A percentile compares a stretch with the other conserved stretches of the same genome.
Conservation (phyloP, 2,329 filamentous ascomycete genomes). For the Taxawa tesnikishii region DNA sequence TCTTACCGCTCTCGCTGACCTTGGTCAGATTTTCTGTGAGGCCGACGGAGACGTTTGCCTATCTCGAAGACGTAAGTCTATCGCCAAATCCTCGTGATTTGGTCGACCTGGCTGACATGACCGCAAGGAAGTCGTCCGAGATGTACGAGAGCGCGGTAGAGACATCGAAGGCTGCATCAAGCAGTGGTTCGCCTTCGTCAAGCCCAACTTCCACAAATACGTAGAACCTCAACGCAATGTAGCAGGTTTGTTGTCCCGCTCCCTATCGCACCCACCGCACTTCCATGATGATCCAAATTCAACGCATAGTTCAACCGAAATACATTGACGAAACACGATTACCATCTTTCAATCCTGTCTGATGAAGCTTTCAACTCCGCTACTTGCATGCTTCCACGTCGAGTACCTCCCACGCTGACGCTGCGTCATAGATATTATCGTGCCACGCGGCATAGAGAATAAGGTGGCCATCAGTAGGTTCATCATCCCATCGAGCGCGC, state of each 20-base stretch:
- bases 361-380: slow-evolving; percentile 10
- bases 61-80: slow-evolving; percentile 72
- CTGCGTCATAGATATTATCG: slow-evolving; percentile 60
- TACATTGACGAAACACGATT: slow-evolving; percentile 19
- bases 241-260: slow-evolving; percentile 44
- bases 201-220: slow-evolving; percentile 90
- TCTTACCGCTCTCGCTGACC: slow-evolving; percentile 18
- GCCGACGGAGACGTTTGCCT: slow-evolving; percentile 91
- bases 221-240: slow-evolving; percentile 86
- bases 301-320: slow-evolving; percentile 29
- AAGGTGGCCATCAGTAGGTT: slow-evolving; percentile 67
- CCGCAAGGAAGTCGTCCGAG: slow-evolving; percentile 63
- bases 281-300: slow-evolving; percentile 22
- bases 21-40: slow-evolving; percentile 79
- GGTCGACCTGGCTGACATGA: slow-evolving; percentile 53
- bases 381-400: slow-evolving; percentile 1
- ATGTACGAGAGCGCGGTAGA: slow-evolving; percentile 77
- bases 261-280: slow-evolving; percentile 1
- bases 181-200: slow-evolving; percentile 94
- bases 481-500: not conserved
- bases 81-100: no score
- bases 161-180: slow-evolving; percentile 95
- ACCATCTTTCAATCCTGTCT: slow-evolving; percentile 24
- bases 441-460: slow-evolving; percentile 90
- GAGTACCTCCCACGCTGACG: slow-evolving; percentile 8